A percentile compares a stretch with the other conserved stretches of the same genome.
These are phyloP conservation scores for Dittrichia graveolens DNA, from an alignment of 129 eudicot species.

Conservation along the genomic window DNA sequence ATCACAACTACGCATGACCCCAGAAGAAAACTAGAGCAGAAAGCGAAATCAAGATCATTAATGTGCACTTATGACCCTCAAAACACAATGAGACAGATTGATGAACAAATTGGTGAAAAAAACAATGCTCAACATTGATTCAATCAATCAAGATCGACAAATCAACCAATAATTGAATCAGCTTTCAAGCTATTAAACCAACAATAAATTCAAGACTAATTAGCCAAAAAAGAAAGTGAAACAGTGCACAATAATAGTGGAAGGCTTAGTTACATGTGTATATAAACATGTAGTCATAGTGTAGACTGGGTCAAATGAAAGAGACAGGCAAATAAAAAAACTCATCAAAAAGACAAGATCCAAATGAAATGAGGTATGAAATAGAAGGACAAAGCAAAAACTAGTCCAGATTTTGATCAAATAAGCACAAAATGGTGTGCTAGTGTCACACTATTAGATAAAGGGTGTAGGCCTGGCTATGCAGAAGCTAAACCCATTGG, in stretches of 20 bases:
- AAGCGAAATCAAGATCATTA: background rate
- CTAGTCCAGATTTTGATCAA: slow-evolving; percentile 43
- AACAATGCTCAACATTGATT: slow-evolving; percentile 27
- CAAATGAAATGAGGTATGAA: slow-evolving; percentile 45
- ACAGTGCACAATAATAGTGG: background rate
- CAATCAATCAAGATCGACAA: slow-evolving; percentile 23
- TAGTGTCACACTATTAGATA: slow-evolving; percentile 33
- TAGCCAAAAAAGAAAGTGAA: background rate
- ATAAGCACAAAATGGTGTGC: slow-evolving; percentile 37
- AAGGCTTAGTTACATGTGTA: background rate
- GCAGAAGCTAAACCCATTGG: slow-evolving; percentile 23
- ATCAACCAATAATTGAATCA: slow-evolving; percentile 20
- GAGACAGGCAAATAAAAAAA: slow-evolving; percentile 22
- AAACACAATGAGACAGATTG: background rate
- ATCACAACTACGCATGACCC: background rate
- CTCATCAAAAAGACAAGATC: slow-evolving; percentile 39
- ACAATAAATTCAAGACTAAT: background rate
- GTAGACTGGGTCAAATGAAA: slow-evolving; percentile 34
- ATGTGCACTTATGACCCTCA: background rate
- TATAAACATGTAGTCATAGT: slow-evolving; percentile 16
- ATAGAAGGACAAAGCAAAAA: slow-evolving; percentile 36
- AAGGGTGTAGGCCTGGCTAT: slow-evolving; percentile 37
- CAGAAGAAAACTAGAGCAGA: background rate
- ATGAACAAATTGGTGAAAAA: slow-evolving; percentile 18
- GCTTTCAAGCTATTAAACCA: slow-evolving; percentile 12